These are phyloP conservation scores for Wickerhamomyces rabaulensis DNA, from an alignment of 805 yeast species.

Conservation along the genomic window DNA sequence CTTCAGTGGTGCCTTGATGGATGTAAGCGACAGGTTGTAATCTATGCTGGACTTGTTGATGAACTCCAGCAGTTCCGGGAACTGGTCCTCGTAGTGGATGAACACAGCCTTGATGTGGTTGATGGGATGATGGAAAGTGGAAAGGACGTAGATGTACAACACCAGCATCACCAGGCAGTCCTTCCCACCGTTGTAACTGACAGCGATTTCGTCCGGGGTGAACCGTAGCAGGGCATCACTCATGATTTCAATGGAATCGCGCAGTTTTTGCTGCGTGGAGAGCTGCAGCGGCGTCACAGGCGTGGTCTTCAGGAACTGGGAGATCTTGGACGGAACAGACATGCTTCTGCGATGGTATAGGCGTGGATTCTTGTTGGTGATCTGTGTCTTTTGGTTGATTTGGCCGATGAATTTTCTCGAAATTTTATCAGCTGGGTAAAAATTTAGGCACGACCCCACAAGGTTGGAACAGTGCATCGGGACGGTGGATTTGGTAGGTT, in stretches of 20 bases:
- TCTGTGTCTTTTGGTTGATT: not conserved
- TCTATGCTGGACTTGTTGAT: conserved; percentile 46
- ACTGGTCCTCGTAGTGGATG: conserved; percentile 69
- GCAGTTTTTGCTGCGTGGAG: conserved; percentile 3
- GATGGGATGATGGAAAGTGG: conserved; percentile 38
- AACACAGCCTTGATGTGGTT: conserved; percentile 54
- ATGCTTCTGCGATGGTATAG: not conserved
- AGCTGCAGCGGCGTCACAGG: not conserved
- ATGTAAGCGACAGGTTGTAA: conserved; percentile 49
- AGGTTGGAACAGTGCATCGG: too few relatives aligned
- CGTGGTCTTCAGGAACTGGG: not conserved
- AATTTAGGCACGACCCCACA: too few relatives aligned
- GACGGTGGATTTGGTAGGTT: too few relatives aligned
- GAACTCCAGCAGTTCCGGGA: conserved; percentile 64
- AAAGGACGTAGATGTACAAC: conserved; percentile 43
- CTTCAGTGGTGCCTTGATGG: conserved; percentile 44
- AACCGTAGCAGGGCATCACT: not conserved
- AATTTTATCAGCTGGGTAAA: too few relatives aligned
- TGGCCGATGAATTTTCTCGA: too few relatives aligned
- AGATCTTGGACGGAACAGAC: not conserved
- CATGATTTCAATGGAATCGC: conserved; percentile 1
- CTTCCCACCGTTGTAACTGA: conserved; percentile 94
- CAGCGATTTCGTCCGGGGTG: conserved; percentile 48
- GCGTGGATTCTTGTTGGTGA: not conserved
- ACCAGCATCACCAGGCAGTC: conserved; percentile 90